Conservation (phyloP, 108 stramenopile species). For the Parietichytrium sp. region DNA sequence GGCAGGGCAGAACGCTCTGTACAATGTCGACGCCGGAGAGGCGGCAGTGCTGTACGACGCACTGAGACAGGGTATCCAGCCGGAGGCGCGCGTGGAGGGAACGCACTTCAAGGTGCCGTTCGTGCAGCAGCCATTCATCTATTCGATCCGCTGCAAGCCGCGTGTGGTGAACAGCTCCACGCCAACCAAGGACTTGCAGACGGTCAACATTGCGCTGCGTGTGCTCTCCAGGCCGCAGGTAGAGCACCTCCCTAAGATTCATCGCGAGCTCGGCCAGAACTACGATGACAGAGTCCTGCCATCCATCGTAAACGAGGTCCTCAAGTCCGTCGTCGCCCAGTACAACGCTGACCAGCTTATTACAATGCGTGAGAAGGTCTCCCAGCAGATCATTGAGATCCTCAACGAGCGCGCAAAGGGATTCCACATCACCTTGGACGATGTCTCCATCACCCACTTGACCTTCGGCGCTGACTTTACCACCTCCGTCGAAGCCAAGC, state of each 20-base stretch:
- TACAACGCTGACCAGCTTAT: conserved; percentile 99
- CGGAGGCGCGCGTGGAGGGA: conserved; percentile 85
- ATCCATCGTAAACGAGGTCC: conserved; percentile 95
- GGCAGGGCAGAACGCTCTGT: conserved; percentile 35
- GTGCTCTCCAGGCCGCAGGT: conserved; percentile 94
- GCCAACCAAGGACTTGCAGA: conserved; percentile 99
- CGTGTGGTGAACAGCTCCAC: conserved; percentile 90
- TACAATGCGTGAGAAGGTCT: conserved; percentile 93
- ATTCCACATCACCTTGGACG: conserved; percentile 95
- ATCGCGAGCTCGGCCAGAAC: conserved; percentile 88
- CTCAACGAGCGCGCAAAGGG: conserved; percentile 84
- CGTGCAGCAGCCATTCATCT: conserved; percentile 85
- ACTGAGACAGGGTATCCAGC: conserved; percentile 85
- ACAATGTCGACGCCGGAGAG: conserved; percentile 89
- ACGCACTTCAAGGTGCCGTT: conserved; percentile 78
- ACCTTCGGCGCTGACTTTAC: conserved; percentile 97
- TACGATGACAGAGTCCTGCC: conserved; percentile 99
- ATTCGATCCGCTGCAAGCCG: conserved; percentile 91
- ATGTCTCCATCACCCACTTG: conserved; percentile 98
- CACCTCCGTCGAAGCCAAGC: conserved; percentile 98
- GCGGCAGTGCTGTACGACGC: conserved; percentile 97
- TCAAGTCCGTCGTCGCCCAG: conserved; percentile 97
- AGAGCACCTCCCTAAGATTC: conserved; percentile 84
- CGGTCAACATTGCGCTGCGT: conserved; percentile 96
- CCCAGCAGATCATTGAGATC: conserved; percentile 82